Conservation (phyloP, 805 yeast genomes). For the Yarrowia sp. region DNA sequence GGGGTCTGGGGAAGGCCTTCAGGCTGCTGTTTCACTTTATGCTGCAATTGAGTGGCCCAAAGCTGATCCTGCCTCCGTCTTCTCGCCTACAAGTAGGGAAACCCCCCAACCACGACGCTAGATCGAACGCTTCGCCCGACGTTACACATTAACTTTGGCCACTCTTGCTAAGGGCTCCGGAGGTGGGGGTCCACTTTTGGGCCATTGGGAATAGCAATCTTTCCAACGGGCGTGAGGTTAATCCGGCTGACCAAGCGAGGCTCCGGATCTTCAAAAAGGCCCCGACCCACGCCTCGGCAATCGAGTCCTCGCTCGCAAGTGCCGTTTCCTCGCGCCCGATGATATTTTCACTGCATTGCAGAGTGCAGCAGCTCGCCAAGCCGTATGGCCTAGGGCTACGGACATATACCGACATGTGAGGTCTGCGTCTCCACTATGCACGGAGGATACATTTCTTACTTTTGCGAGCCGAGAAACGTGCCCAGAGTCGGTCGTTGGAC, state of each 20-base stretch:
- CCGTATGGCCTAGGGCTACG: not conserved
- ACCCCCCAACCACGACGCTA: no score
- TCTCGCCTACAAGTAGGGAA: no score
- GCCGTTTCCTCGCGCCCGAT: not conserved
- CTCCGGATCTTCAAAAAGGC: no score
- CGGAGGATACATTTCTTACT: not conserved
- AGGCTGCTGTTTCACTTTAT: no score
- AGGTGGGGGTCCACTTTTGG: slow-evolving; percentile 1
- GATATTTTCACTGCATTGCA: slow-evolving; percentile 1
- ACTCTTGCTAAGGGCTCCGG: not conserved
- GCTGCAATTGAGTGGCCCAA: not conserved
- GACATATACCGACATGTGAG: not conserved
- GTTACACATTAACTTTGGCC: not conserved
- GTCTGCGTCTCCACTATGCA: not conserved
- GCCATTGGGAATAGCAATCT: not conserved
- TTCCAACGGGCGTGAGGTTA: not conserved
- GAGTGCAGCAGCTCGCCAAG: not conserved
- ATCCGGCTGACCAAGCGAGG: no score
- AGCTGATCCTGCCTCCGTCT: no score
- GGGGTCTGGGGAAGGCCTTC: not conserved
- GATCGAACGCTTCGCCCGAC: no score
- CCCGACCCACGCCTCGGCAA: no score
- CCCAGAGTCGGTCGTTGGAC: not conserved
- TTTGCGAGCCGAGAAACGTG: not conserved
- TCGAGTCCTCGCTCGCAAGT: not conserved